Evolutionary conservation across 805 yeast species (phyloP).

Genomic region (Candida coleopterorum): DNA sequence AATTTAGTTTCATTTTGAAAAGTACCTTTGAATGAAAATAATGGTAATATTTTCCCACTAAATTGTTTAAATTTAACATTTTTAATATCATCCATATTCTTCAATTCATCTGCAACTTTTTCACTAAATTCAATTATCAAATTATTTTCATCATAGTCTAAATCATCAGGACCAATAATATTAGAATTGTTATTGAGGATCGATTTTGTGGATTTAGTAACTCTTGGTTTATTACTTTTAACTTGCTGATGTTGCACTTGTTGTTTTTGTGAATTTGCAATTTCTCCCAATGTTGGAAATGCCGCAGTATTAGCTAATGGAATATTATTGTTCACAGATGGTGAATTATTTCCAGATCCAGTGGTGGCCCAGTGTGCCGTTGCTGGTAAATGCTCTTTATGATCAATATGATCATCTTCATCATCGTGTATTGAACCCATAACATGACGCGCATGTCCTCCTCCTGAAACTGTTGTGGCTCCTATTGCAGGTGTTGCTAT

Average conservation of each 20-base stretch:
- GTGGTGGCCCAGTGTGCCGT: slow-evolving; percentile 60
- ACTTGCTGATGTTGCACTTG: slow-evolving; percentile 28
- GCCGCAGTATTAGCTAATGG: slow-evolving; percentile 47
- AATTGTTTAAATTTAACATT: slow-evolving; percentile 17
- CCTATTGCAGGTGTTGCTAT: slow-evolving; percentile 4
- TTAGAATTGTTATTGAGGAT: slow-evolving; percentile 18
- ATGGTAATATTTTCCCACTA: slow-evolving; percentile 29
- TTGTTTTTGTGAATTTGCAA: slow-evolving; percentile 33
- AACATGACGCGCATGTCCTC: not conserved
- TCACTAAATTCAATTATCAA: slow-evolving; percentile 46
- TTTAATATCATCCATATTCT: slow-evolving; percentile 29
- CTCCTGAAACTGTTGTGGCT: not conserved
- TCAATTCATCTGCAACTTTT: slow-evolving; percentile 40
- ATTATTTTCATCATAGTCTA: slow-evolving; percentile 39
- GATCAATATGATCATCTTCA: slow-evolving; percentile 12
- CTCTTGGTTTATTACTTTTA: slow-evolving; percentile 22
- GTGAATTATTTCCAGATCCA: slow-evolving; percentile 26
- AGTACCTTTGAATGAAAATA: slow-evolving; percentile 43
- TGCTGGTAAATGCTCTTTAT: slow-evolving; percentile 52
- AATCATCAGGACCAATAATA: slow-evolving; percentile 42
- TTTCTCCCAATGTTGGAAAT: slow-evolving; percentile 56
- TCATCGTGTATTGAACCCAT: slow-evolving; percentile 14
- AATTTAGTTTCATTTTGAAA: slow-evolving; percentile 27
- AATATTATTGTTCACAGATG: slow-evolving; percentile 29
- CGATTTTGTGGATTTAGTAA: slow-evolving; percentile 26